Base-by-base conservation (phyloP, 352 stramenopile genomes). In the Peronospora belbahrii region DNA sequence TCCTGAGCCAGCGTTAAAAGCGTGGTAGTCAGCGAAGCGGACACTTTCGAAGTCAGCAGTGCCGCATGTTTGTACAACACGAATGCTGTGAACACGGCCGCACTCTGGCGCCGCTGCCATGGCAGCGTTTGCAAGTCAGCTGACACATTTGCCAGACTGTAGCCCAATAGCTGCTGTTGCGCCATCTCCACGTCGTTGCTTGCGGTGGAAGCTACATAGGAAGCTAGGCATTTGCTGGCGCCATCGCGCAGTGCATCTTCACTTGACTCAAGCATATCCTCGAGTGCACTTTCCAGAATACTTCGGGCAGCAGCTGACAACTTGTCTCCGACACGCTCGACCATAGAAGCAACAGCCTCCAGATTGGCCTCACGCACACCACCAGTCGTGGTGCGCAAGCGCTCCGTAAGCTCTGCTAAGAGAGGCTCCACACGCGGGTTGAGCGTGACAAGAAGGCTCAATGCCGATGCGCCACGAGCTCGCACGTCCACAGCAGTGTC, bases 361-460 rank as follows among this genome's bases (percentile, higher is more conserved):
- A 94, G 42, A 46, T 90, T 92, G 22, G 80, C 80, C 50, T 92
- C 71, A 43, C 80, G 81, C 25, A 94, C 74, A 3, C 76, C 78
- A 13, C 75, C 74, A 7, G 48, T 66, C 7, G 80, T 91, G 9
- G 71, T 73, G 14, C 52, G 55, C 33, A 92, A 45, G 35, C 83
- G 88, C 44, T 93, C 83, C 2, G 75, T 85, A n/a, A 99, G 77
- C 57, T 99, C 96, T 42, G 94, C 94, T 31, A 98, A 82, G 3
- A 99, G 70, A 32, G 94, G 92, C 48, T 99, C 96, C 23, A 99
- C 88, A 32, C 94, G 84, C 41, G 90, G 95, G 30, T 91, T 97
- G 7, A 98, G 59, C 39, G 83, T 83, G 58, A 98, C 96, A 6
- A 99, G 74, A 19, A 97, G 80, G 19, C 78, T 88, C 20, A 99